Evolutionary conservation across 2,329 filamentous ascomycete species (phyloP), one percentile per base, ranked within the genome.

Genomic region (Xylaria sp.): DNA sequence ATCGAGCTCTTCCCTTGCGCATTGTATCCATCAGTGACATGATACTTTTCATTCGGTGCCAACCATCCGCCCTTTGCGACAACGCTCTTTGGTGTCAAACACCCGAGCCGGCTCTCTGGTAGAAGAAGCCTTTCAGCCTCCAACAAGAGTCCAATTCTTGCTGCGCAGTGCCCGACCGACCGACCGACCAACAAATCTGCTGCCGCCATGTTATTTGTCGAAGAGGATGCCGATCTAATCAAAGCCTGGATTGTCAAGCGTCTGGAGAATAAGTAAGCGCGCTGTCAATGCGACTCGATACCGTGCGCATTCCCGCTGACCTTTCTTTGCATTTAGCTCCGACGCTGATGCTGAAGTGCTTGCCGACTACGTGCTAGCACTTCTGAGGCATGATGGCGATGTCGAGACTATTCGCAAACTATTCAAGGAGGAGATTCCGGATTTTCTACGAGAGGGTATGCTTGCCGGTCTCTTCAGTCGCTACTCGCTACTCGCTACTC

Each of bases 341-440:
- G 92, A 94, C 76, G 92, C 92, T 60, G 93, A 96, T 78, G 88
- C 90, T 39, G 92, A 94, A 76, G 92, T 95, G 5, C 89, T 96
- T 2, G 92, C 92, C 56, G 93, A 96, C 75, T 96, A 94, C 78
- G 91, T 95, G n/a, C 85, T 94, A 70, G 92, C 92, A 7, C 86
- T 96, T 23, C 82, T 95, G 55, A 88, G 88, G 64, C 90, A 92
- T 70, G 91, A 94, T 72, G 91, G 90, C 70, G 85, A 89, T 60
- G 82, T 86, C 50, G 84, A 86, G n/a, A 84, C 87, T 23, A 89
- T 94, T 63, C 87, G 89, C 76, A 83, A 86, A 74, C 87, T 91
- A 61, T 94, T 91, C 79, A 85, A 92, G 76, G 85, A 88, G 63
- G 91, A 94, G 78, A 89, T 95, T 50, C 87, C 88, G 2, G 92